Percentiles rank a stretch among this genome's conserved stretches.
phyloP scores from a whole-genome alignment of 148 eudicot species.

The Diospyros lotus region DNA sequence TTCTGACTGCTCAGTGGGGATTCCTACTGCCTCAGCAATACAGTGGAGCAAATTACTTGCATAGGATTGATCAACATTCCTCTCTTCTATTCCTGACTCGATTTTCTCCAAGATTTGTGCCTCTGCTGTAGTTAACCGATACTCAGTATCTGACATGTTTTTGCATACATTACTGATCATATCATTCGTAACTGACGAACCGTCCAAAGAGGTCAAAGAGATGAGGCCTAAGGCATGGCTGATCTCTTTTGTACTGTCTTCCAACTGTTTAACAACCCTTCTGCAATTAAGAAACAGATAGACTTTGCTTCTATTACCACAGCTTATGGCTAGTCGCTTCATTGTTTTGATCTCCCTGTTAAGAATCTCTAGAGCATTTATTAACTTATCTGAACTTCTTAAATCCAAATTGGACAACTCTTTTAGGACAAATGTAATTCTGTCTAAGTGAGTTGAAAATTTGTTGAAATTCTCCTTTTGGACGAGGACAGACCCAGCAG shows the following conservation, averaged over 20 bases:
- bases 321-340: conserved; percentile 6
- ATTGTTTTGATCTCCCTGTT: conserved; percentile 4
- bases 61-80: conserved; percentile 15
- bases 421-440: neutral
- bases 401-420: conserved; percentile 3
- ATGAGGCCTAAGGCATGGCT: conserved; percentile 11
- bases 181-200: neutral
- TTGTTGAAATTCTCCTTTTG: conserved; percentile 14
- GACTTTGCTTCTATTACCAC: conserved; percentile 12
- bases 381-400: conserved; percentile 3
- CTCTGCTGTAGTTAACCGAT: neutral
- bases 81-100: conserved; percentile 12
- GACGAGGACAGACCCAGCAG: conserved; percentile 1
- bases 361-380: conserved; percentile 9
- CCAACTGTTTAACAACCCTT: neutral
- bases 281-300: conserved; percentile 15
- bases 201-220: conserved; percentile 12
- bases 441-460: conserved; percentile 11
- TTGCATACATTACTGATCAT: conserved; percentile 7
- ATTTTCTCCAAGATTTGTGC: conserved; percentile 14
- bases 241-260: conserved; percentile 4
- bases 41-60: conserved; percentile 4
- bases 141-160: conserved; percentile 6
- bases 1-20: conserved; percentile 6
- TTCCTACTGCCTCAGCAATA: conserved; percentile 15